Evolutionary conservation across 2,329 filamentous ascomycete species (phyloP).

Genomic region (Hortaea sp.): DNA sequence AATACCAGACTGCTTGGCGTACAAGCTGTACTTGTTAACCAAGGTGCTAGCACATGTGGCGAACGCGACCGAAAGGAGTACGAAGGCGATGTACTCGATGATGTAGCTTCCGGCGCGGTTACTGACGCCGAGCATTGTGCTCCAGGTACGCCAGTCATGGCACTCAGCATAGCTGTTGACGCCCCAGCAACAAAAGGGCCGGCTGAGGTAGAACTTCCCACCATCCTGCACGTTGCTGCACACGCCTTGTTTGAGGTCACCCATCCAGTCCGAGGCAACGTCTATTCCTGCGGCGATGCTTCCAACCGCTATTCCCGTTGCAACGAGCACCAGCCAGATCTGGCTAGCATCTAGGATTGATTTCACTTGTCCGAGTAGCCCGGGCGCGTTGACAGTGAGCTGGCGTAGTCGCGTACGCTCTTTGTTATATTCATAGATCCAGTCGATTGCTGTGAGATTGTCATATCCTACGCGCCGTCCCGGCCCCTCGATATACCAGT

Average conservation of each 20-base stretch:
- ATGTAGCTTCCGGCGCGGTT: constrained; percentile 65
- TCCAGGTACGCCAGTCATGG: constrained; percentile 80
- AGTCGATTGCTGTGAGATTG: constrained; percentile 94
- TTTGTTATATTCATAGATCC: constrained; percentile 98
- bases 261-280: constrained; percentile 84
- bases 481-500: constrained; percentile 87
- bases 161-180: constrained; percentile 74
- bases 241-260: constrained; percentile 81
- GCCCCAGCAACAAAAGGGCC: constrained; percentile 85
- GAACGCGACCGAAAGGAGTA: constrained; percentile 77
- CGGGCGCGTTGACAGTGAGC: constrained; percentile 57
- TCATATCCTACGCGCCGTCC: constrained; percentile 89
- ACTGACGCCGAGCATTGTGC: constrained; percentile 56
- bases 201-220: constrained; percentile 79
- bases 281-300: constrained; percentile 81
- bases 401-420: constrained; percentile 80
- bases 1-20: constrained; percentile 91
- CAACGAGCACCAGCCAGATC: constrained; percentile 80
- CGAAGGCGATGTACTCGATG: constrained; percentile 78
- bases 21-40: constrained; percentile 72
- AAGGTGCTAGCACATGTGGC: constrained; percentile 67
- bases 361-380: constrained; percentile 61
- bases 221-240: constrained; percentile 69
- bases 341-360: constrained; percentile 76
- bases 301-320: constrained; percentile 76